Conservation (phyloP, 2,329 filamentous ascomycete species). For the Claviceps humidiphila region DNA sequence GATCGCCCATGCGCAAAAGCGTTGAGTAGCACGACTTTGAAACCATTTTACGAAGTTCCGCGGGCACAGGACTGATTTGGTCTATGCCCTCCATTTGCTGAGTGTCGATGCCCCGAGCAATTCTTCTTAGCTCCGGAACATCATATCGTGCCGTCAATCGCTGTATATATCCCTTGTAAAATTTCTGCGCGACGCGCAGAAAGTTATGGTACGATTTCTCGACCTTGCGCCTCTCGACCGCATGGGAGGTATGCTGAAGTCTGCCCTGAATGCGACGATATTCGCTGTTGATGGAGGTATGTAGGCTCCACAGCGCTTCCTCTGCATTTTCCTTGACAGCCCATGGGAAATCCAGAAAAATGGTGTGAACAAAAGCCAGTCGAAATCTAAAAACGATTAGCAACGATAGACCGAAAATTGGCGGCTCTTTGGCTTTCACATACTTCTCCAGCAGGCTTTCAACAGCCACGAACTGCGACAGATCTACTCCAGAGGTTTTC, state of each 20-base stretch:
- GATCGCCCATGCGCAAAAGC: constrained; percentile 76
- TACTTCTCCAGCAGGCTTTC: constrained; percentile 26
- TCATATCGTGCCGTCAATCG: constrained; percentile 52
- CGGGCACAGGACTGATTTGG: constrained; percentile 29
- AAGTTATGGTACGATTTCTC: constrained; percentile 74
- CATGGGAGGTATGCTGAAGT: constrained; percentile 36
- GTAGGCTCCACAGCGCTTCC: constrained; percentile 61
- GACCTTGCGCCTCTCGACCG: constrained; percentile 59
- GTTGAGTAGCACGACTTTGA: constrained; percentile 68
- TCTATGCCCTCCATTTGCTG: constrained; percentile 29
- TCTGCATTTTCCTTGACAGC: constrained; percentile 53
- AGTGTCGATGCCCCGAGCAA: constrained; percentile 27
- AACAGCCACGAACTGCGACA: constrained; percentile 30
- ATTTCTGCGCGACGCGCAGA: constrained; percentile 74
- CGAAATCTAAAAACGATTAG: constrained; percentile 35
- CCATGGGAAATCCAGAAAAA: constrained; percentile 59
- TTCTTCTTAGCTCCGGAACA: constrained; percentile 35
- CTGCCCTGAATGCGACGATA: constrained; percentile 59
- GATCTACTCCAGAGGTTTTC: constrained; percentile 21
- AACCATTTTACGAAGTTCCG: constrained; percentile 43
- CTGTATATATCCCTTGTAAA: constrained; percentile 78
- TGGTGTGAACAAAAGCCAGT: constrained; percentile 54
- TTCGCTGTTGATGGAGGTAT: constrained; percentile 62
- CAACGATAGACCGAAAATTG: not conserved
- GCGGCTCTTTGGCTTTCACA: constrained; percentile 16